Evolutionary conservation across 768 basidiomycete species (phyloP).

Genomic region (Leucosporidium creatinivorum): DNA sequence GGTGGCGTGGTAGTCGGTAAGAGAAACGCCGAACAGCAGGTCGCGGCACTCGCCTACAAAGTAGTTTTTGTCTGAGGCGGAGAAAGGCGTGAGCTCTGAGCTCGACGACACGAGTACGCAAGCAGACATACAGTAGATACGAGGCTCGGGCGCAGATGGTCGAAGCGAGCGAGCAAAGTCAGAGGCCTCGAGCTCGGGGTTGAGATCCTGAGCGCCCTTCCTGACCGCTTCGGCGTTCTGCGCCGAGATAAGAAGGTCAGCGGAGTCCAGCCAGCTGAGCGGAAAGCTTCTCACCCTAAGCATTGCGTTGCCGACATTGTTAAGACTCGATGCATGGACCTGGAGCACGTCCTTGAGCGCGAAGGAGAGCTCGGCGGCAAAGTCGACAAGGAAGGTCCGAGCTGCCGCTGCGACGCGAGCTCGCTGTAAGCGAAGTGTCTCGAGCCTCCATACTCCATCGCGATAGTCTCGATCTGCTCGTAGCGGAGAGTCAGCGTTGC

Average conservation of each 20-base stretch:
- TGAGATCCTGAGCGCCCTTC: too few species aligned
- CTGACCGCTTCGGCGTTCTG: too few species aligned
- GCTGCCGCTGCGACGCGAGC: constrained; percentile 31
- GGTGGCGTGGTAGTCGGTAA: constrained; percentile 32
- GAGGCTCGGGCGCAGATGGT: neutral
- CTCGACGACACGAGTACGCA: neutral
- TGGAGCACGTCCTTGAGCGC: constrained; percentile 16
- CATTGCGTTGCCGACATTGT: too few species aligned
- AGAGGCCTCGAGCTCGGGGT: too few species aligned
- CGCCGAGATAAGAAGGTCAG: too few species aligned
- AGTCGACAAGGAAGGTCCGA: constrained; percentile 26
- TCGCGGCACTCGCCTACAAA: constrained; percentile 35
- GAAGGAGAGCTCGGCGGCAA: constrained; percentile 25
- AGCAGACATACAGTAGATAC: constrained; percentile 20
- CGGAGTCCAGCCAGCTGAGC: too few species aligned
- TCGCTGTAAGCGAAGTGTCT: constrained; percentile 36
- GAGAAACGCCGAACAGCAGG: constrained; percentile 34
- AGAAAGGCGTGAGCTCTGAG: neutral
- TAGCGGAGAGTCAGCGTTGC: too few species aligned
- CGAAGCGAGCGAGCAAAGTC: too few species aligned
- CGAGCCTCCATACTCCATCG: constrained; percentile 30
- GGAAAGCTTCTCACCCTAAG: too few species aligned
- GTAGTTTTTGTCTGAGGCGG: constrained; percentile 16
- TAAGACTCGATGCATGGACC: too few species aligned
- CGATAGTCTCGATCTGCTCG: constrained; percentile 33